A percentile compares a stretch with the other conserved stretches of the same genome.
These are phyloP conservation scores for Pseudogymnoascus sp. DNA, from an alignment of 2,329 filamentous ascomycete species.

Conservation along the genomic window DNA sequence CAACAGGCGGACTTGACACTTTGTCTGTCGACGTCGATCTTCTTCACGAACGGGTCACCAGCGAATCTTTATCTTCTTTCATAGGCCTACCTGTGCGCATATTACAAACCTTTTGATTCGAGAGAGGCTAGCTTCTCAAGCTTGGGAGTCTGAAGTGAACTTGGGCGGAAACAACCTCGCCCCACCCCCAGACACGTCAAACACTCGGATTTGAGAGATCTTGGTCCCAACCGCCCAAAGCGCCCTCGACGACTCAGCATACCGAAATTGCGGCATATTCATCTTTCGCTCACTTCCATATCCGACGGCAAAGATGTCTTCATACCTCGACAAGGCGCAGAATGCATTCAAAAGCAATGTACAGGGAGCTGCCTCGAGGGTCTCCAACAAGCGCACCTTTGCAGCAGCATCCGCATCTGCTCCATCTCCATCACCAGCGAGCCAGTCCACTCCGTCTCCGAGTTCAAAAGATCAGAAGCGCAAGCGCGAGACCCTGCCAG, in stretches of 20 bases:
- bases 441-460: conserved; percentile 41
- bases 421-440: conserved; percentile 54
- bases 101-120: too few species aligned
- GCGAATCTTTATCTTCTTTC: not conserved
- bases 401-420: conserved; percentile 44
- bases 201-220: not conserved
- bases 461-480: conserved; percentile 40
- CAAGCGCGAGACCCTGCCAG: conserved; percentile 42
- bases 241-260: not conserved
- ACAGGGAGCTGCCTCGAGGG: conserved; percentile 53
- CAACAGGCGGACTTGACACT: not conserved
- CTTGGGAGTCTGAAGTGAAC: not conserved
- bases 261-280: not conserved
- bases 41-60: not conserved
- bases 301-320: conserved; percentile 40
- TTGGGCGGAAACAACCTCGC: not conserved
- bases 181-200: not conserved
- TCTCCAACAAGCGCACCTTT: conserved; percentile 43
- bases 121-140: not conserved
- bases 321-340: conserved; percentile 56
- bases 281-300: not conserved
- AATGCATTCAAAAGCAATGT: conserved; percentile 54
- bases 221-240: not conserved
- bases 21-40: not conserved
- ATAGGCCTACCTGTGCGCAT: not conserved